Base-by-base conservation (phyloP, 2,329 filamentous ascomycete species). In the Achaetomium macrosporum region DNA sequence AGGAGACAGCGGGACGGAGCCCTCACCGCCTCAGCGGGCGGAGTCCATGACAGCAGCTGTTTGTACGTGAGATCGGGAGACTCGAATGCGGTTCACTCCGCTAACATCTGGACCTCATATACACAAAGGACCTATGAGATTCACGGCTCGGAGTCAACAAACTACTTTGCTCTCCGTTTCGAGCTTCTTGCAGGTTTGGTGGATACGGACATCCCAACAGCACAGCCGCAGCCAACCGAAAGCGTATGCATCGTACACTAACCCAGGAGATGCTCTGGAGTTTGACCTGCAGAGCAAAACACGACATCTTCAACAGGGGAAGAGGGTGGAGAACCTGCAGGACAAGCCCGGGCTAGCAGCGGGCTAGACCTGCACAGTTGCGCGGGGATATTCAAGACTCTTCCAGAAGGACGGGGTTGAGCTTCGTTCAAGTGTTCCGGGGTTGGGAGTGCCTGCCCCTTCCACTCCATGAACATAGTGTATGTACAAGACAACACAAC, bases 11-110 rank as follows among this genome's bases (percentile, higher is more conserved):
- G 33, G 10, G 17, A 41, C 25, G 10, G 10, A 10, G 10, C 16
- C 41, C 35, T 55, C 45, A 55, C 53, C 53, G 53, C 53, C 19
- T 19, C 17, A 29, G 12, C 20, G 33, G 11, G 19, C 20, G 46
- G 36, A 42, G 46, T 25, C 17, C 4, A 29, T 43, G 9, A 6
- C 42, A 31, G 20, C 12, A 43, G 20, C 20, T 4, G 42, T 5
- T 2, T 5, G 29, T 12, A 7, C 25, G n/a, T n/a, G n/a, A n/a
- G n/a, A n/a, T n/a, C n/a, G n/a, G n/a, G n/a, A n/a, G 42, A 44
- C 15, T 16, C 0, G 5, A 20, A 47, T 30, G 30, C 37, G 37
- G 31, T 40, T 51, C 30, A 42, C 35, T 37, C 6, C 25, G 19
- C 15, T 35, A n/a, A 16, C 42, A 33, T 36, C 31, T 16, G 17